Base-by-base conservation (phyloP, 2,329 filamentous ascomycete genomes). In the Fusarium guadeloupense region DNA sequence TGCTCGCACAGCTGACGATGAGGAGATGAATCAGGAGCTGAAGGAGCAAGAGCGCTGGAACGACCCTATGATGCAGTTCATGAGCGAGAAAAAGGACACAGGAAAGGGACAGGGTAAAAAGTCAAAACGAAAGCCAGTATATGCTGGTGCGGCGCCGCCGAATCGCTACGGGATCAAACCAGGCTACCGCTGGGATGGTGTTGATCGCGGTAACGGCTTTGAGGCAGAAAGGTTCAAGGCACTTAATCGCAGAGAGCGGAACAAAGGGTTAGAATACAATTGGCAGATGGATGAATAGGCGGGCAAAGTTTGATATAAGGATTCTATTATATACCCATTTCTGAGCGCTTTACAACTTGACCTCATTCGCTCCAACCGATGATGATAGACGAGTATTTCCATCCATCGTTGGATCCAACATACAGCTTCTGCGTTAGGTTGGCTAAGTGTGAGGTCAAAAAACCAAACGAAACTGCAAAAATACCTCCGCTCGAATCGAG, bases 131-230 rank as follows among this genome's bases (percentile, higher is more conserved):
- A 86, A 84, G 64, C 91, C 89, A 5, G 74, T 90, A 5, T 99
- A 98, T 74, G 80, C 87, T 57, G 95, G 94, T 0, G 84, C 89
- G 0, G 91, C 90, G 51, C 85, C 91, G 70, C 95, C 95, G 38
- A 99, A 99, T 81, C 84, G 95, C 17, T 98, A 98, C 78, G 92
- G 91, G 1, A 98, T 99, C 59, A 83, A 89, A 58, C 95, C 95
- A 0, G 96, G 95, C 0, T 92, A 96, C 78, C 83, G 92, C 64
- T 99, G 95, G 95, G 95, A 99, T 80, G 95, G 96, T 6, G 95
- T 99, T 16, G 95, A 99, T 80, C 83, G 95, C 64, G 84, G 92
- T 17, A 99, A 92, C 77, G 94, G 94, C 1, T 98, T 97, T 73
- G 95, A 99, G 79, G 90, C 86, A 60, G 89, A 97, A 72, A 90